Percentiles rank a stretch among this genome's conserved stretches.
Conservation (phyloP, 208 protist genomes). For the Trypanosoma grayi region DNA sequence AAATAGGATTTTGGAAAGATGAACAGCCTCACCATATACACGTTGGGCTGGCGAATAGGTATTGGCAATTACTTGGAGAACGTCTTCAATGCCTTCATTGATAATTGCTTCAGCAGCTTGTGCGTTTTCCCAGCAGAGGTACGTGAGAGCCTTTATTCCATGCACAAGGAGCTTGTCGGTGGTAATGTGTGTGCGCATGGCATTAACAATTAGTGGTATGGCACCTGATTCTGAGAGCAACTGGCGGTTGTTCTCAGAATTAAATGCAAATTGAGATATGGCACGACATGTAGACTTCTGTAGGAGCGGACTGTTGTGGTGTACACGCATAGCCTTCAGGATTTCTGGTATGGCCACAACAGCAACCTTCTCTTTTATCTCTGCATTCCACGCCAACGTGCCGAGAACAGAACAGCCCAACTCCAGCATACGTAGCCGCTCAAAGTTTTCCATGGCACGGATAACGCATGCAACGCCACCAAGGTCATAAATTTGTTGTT, state of each 20-base stretch:
- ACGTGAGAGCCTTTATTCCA: constrained; percentile 90
- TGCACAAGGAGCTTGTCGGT: constrained; percentile 91
- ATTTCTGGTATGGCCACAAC: constrained; percentile 84
- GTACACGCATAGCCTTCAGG: constrained; percentile 77
- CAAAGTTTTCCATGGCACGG: constrained; percentile 83
- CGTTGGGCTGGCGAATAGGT: constrained; percentile 63
- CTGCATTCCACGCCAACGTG: constrained; percentile 90
- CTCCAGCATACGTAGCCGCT: constrained; percentile 88
- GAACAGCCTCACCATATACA: constrained; percentile 83
- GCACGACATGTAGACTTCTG: constrained; percentile 92
- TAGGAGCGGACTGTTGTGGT: constrained; percentile 74
- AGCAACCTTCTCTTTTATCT: constrained; percentile 87
- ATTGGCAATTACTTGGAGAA: constrained; percentile 70
- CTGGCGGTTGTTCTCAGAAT: constrained; percentile 88
- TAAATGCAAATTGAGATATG: constrained; percentile 92
- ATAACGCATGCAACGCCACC: constrained; percentile 87
- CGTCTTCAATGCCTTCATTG: constrained; percentile 65
- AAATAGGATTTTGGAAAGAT: constrained; percentile 90
- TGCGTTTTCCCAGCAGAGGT: constrained; percentile 90
- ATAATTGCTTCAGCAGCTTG: constrained; percentile 87
- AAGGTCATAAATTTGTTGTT: constrained; percentile 89
- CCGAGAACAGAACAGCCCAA: constrained; percentile 90
- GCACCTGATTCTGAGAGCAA: constrained; percentile 79
- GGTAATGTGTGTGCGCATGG: constrained; percentile 75
- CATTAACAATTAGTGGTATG: constrained; percentile 84